Evolutionary conservation across 2,329 filamentous ascomycete genomes (phyloP), one percentile per base, ranked within the genome.

Genomic region (Westerdykella ornata): DNA sequence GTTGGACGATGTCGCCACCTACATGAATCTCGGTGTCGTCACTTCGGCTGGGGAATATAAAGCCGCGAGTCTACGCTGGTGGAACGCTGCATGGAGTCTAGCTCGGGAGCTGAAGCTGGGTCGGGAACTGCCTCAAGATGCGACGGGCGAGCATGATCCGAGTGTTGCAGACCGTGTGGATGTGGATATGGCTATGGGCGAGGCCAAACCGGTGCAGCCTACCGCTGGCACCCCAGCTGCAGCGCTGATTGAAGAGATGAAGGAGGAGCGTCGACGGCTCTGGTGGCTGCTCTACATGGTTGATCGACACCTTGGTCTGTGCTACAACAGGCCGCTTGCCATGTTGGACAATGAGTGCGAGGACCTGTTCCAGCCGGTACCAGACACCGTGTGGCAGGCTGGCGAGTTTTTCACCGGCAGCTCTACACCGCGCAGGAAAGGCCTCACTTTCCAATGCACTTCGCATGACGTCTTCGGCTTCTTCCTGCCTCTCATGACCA

Each of bases 251-350:
- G 66, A 66, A 42, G 74, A 76, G 47, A 66, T 68, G 63, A 80
- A 86, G 40, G 89, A 96, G 65, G 89, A 96, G 60, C 76, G 89
- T 38, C 80, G 89, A 36, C 79, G 89, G 34, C 84, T 92, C 47
- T 96, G 89, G 89, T 96, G 89, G 89, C 75, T 95, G 7, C 74
- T 92, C 31, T 96, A 94, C 68, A 88, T 85, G 48, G 84, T 92
- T 35, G 89, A 95, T 65, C 80, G 89, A 32, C 89, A 95, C 67
- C 70, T 95, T 26, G 86, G 88, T 0, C 73, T 96, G 3, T 95
- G 88, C 71, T 95, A 94, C 65, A 95, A 95, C 61, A 78, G 87
- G 19, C 88, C 89, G 0, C 72, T 95, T 17, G 90, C 87, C 49
- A 75, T 96, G 38, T 76, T 94, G 35, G 89, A 96, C 31, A 63